Percentiles rank a stretch among this genome's conserved stretches.
These are phyloP conservation scores for Pichia kluyveri DNA, from an alignment of 805 yeast species.

Conservation along the genomic window DNA sequence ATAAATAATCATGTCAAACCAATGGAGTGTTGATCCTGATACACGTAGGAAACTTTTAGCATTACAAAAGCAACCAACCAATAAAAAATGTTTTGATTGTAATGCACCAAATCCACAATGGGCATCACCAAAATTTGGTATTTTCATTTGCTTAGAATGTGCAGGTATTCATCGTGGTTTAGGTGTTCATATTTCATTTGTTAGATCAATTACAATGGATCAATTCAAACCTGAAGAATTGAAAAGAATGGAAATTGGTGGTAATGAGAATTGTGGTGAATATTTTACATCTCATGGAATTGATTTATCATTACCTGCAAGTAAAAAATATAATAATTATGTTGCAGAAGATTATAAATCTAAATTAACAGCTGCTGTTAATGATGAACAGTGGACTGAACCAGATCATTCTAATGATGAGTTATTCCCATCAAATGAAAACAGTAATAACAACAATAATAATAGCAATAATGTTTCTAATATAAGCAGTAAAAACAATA, in stretches of 20 bases:
- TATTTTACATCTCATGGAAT: constrained; percentile 70
- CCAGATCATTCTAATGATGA: constrained; percentile 47
- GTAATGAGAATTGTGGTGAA: constrained; percentile 65
- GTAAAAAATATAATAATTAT: constrained; percentile 72
- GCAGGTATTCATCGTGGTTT: constrained; percentile 95
- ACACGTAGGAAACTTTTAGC: constrained; percentile 70
- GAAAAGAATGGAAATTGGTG: constrained; percentile 87
- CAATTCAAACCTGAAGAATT: constrained; percentile 93
- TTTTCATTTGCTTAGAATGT: constrained; percentile 94
- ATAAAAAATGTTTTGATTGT: constrained; percentile 91
- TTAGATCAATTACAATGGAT: constrained; percentile 95
- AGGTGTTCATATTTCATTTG: constrained; percentile 96
- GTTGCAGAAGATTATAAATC: constrained; percentile 94
- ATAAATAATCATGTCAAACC: constrained; percentile 32
- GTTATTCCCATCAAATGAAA: constrained; percentile 24
- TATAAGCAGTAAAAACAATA: background rate
- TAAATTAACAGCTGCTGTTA: constrained; percentile 63
- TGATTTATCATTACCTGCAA: constrained; percentile 53
- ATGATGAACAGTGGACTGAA: constrained; percentile 61
- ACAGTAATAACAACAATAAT: background rate
- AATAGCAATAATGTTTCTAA: background rate
- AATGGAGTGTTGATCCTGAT: constrained; percentile 91
- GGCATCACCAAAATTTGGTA: constrained; percentile 98
- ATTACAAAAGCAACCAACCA: constrained; percentile 72
- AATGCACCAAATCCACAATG: constrained; percentile 95